Conservation (phyloP, 768 basidiomycete species). For the Boletus speciosus region DNA sequence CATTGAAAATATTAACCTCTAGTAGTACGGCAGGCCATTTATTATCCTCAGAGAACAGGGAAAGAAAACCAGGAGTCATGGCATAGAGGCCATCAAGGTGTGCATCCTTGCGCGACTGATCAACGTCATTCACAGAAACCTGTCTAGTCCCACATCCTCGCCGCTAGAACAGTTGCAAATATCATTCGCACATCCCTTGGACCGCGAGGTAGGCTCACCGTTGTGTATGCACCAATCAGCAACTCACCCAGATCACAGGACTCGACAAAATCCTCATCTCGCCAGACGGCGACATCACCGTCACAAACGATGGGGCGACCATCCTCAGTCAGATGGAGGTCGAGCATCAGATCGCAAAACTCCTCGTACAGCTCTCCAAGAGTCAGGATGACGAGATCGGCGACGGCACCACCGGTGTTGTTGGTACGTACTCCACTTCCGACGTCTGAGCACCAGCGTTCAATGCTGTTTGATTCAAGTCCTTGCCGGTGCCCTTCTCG, state of each 20-base stretch:
- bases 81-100: slow-evolving; percentile 94
- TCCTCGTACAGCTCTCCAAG: slow-evolving; percentile 93
- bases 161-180: slow-evolving; percentile 89
- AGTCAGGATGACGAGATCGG: slow-evolving; percentile 99
- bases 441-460: slow-evolving; percentile 1
- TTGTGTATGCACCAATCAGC: slow-evolving; percentile 8
- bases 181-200: slow-evolving; percentile 94
- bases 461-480: slow-evolving; percentile 45
- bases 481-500: slow-evolving; percentile 94
- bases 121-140: slow-evolving; percentile 7
- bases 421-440: slow-evolving; percentile 59
- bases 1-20: slow-evolving; percentile 5
- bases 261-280: slow-evolving; percentile 94
- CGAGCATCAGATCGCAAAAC: slow-evolving; percentile 97
- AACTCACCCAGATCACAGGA: slow-evolving; percentile 44
- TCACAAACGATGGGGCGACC: slow-evolving; percentile 98
- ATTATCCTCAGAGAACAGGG: slow-evolving; percentile 94
- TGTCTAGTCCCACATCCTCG: slow-evolving; percentile 86
- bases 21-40: slow-evolving; percentile 91
- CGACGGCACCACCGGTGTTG: slow-evolving; percentile 98
- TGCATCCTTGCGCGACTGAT: slow-evolving; percentile 7
- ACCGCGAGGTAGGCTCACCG: slow-evolving; percentile 68
- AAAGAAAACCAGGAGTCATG: slow-evolving; percentile 89
- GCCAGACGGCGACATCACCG: slow-evolving; percentile 97
- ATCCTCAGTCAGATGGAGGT: slow-evolving; percentile 99